A percentile compares a stretch with the other conserved stretches of the same genome.
These are phyloP conservation scores for Mycena albidolilacea DNA, from an alignment of 768 basidiomycete species.

Conservation along the genomic window DNA sequence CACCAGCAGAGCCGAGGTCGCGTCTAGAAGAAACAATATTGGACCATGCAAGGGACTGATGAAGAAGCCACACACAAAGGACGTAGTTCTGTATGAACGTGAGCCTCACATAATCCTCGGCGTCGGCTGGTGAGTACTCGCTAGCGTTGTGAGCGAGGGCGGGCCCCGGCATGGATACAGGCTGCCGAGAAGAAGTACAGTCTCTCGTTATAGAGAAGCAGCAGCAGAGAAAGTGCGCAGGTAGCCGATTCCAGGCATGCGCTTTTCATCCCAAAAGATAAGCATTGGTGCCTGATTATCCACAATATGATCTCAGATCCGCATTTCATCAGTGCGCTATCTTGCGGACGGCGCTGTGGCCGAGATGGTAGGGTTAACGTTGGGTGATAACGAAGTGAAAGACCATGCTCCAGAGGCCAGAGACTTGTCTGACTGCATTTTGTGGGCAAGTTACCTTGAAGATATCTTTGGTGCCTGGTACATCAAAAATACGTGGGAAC, in stretches of 20 bases:
- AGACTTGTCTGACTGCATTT: no score
- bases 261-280: conserved; percentile 25
- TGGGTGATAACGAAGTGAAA: no score
- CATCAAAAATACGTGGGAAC: background rate
- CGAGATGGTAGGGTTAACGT: no score
- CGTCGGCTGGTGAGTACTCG: conserved; percentile 32
- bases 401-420: no score
- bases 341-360: no score
- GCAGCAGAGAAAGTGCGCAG: background rate
- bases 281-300: background rate
- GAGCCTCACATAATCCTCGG: conserved; percentile 5
- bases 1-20: conserved; percentile 44
- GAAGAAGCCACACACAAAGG: conserved; percentile 13
- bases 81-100: conserved; percentile 33
- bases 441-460: no score
- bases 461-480: background rate
- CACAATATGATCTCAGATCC: no score
- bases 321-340: no score
- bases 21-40: conserved; percentile 39
- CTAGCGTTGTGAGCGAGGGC: conserved; percentile 26
- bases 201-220: background rate
- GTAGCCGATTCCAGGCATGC: background rate
- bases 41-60: background rate
- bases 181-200: no score
- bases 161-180: conserved; percentile 30